Evolutionary conservation across 176 grass and related monocot genomes (phyloP).

Genomic region (Carex littledalei): DNA sequence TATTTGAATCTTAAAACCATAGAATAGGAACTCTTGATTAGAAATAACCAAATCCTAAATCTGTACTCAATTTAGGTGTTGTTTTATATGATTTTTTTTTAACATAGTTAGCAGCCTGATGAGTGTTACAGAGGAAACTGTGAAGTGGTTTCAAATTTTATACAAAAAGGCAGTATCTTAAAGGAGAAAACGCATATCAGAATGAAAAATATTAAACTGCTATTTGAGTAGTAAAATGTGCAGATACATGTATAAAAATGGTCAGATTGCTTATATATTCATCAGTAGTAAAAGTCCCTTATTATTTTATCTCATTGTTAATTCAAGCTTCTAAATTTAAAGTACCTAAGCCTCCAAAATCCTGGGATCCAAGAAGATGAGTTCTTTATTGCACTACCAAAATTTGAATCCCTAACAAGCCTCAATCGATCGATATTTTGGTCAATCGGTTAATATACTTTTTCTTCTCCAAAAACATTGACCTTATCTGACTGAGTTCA

Average conservation of each 20-base stretch:
- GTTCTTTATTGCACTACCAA: background rate
- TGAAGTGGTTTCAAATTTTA: background rate
- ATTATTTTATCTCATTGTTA: slow-evolving; percentile 7
- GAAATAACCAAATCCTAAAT: background rate
- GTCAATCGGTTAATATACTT: background rate
- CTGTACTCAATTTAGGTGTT: background rate
- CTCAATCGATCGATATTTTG: background rate
- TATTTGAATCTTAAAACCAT: background rate
- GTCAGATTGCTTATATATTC: background rate
- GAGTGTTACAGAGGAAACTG: background rate
- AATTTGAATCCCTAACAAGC: background rate
- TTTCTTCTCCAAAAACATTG: background rate
- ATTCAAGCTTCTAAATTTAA: slow-evolving; percentile 4
- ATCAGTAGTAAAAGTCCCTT: background rate
- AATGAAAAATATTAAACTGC: background rate
- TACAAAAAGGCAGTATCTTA: background rate
- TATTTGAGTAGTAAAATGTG: background rate
- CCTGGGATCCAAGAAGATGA: background rate
- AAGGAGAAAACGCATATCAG: background rate
- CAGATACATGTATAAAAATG: background rate
- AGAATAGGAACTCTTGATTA: background rate
- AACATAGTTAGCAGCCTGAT: background rate
- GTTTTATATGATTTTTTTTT: background rate
- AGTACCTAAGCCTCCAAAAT: background rate
- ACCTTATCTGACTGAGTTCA: background rate